A percentile compares a stretch with the other conserved stretches of the same genome.
Evolutionary conservation across 2,329 filamentous ascomycete species (phyloP).

Genomic region (Macrophomina tecta): DNA sequence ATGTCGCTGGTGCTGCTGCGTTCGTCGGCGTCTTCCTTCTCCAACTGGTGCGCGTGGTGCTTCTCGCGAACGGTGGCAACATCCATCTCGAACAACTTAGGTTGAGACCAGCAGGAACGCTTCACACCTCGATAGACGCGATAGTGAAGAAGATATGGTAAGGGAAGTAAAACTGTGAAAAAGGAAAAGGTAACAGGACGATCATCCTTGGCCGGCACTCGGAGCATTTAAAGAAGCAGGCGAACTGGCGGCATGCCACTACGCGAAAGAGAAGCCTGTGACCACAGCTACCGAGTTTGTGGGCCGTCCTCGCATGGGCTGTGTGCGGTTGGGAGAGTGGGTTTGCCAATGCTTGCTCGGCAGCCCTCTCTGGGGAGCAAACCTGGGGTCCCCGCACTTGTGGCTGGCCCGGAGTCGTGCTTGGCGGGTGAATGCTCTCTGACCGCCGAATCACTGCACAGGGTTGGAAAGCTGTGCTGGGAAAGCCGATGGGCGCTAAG

Average conservation of each 20-base stretch:
- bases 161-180: background rate
- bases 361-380: background rate
- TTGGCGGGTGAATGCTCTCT: background rate
- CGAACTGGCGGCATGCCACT: background rate
- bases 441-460: background rate
- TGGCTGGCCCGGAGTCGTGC: slow-evolving; percentile 5
- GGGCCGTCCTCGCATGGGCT: background rate
- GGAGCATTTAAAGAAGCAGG: background rate
- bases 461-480: background rate
- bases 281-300: background rate
- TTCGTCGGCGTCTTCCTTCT: slow-evolving; percentile 5
- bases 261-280: background rate
- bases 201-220: background rate
- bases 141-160: background rate
- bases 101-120: too few species aligned
- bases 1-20: slow-evolving; percentile 1
- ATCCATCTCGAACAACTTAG: background rate
- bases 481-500: slow-evolving; percentile 1
- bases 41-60: slow-evolving; percentile 5
- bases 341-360: background rate
- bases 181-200: background rate
- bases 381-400: slow-evolving; percentile 21
- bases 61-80: slow-evolving; percentile 1
- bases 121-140: too few species aligned
- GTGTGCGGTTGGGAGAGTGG: background rate